Conservation (phyloP, 2,329 filamentous ascomycete genomes). For the Dothideomycetidae sp. region DNA sequence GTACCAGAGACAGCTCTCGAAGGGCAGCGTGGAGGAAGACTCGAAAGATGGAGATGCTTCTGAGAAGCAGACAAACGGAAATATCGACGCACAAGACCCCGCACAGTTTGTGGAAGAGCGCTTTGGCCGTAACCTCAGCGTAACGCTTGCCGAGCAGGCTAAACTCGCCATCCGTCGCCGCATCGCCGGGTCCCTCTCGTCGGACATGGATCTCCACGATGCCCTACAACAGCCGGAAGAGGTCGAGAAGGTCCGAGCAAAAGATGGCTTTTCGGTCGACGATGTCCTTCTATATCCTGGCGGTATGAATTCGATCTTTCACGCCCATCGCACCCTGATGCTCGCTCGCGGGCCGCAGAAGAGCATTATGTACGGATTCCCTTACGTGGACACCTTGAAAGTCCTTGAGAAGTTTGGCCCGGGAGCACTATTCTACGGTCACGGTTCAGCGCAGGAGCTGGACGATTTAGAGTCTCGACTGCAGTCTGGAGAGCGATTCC, state of each 20-base stretch:
- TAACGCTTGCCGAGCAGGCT: constrained; percentile 64
- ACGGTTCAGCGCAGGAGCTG: constrained; percentile 60
- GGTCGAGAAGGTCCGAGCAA: constrained; percentile 26
- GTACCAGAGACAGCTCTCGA: constrained; percentile 53
- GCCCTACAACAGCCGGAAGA: constrained; percentile 34
- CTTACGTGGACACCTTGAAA: constrained; percentile 93
- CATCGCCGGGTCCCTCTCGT: constrained; percentile 73
- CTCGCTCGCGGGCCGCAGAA: constrained; percentile 48
- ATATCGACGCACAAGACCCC: constrained; percentile 42
- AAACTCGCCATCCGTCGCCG: constrained; percentile 73
- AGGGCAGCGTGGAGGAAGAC: constrained; percentile 24
- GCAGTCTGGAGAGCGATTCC: constrained; percentile 55
- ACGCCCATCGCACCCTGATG: constrained; percentile 62
- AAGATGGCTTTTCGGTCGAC: constrained; percentile 58
- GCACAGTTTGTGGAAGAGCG: constrained; percentile 80
- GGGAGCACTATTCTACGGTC: constrained; percentile 76
- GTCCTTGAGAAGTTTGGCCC: constrained; percentile 89
- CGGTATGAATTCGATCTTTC: constrained; percentile 94
- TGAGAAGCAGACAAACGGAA: constrained; percentile 15
- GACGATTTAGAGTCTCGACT: constrained; percentile 68
- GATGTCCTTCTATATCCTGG: constrained; percentile 82
- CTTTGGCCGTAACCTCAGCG: constrained; percentile 79
- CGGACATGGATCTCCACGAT: constrained; percentile 52
- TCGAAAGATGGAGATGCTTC: constrained; percentile 5
- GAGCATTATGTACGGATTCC: constrained; percentile 90